These are phyloP conservation scores for Panicum miliaceum DNA, from an alignment of 176 grass and related monocot species.

Conservation along the genomic window DNA sequence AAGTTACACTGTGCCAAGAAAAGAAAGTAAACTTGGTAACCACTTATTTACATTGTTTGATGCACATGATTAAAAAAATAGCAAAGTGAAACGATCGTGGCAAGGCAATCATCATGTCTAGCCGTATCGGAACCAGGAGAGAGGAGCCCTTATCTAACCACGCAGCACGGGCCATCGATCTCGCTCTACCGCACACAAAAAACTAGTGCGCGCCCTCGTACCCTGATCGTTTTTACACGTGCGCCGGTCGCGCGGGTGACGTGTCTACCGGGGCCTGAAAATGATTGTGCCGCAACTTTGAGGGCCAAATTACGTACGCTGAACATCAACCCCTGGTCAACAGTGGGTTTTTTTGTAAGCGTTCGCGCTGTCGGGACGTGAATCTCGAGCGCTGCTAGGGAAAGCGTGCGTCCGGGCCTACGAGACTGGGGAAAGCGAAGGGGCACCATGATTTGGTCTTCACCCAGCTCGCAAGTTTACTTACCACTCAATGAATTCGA, in stretches of 20 bases:
- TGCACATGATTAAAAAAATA: neutral
- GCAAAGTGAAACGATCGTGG: neutral
- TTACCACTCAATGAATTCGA: neutral
- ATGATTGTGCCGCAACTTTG: constrained; percentile 42
- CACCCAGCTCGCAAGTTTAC: neutral
- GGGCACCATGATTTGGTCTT: neutral
- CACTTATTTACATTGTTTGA: neutral
- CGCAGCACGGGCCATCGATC: neutral
- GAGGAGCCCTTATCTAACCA: constrained; percentile 27
- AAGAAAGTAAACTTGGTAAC: neutral
- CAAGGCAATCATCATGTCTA: neutral
- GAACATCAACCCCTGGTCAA: constrained; percentile 29
- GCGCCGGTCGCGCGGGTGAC: constrained; percentile 31
- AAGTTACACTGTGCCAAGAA: neutral
- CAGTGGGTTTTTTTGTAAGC: neutral
- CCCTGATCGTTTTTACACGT: constrained; percentile 41
- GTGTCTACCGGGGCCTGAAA: constrained; percentile 20
- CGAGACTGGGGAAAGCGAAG: neutral
- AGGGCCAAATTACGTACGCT: neutral
- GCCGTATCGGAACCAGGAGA: constrained; percentile 19
- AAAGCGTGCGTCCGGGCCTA: neutral
- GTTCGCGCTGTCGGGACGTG: constrained; percentile 43
- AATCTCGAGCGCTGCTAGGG: constrained; percentile 37
- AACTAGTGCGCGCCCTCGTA: constrained; percentile 19
- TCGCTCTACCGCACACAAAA: neutral